A percentile compares a stretch with the other conserved stretches of the same genome.
Evolutionary conservation across 2,329 filamentous ascomycete genomes (phyloP).

Genomic region (Epicoccum nigrum): DNA sequence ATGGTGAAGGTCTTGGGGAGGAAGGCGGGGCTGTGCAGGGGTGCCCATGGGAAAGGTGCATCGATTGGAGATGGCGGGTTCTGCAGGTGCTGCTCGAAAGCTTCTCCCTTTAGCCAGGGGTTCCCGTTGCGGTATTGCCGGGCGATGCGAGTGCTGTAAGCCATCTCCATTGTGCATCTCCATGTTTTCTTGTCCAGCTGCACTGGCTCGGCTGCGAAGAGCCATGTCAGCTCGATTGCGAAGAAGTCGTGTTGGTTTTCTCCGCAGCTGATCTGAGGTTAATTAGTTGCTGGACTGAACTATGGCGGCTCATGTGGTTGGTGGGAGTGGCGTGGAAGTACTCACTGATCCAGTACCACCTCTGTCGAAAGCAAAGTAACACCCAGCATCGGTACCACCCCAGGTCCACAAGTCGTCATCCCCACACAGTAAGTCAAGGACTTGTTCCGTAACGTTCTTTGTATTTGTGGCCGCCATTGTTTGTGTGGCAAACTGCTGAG

Average conservation of each 20-base stretch:
- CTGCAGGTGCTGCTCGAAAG: conserved; percentile 4
- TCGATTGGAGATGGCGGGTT: conserved; percentile 8
- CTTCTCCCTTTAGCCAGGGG: not conserved
- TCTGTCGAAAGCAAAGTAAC: conserved; percentile 4
- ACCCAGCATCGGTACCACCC: conserved; percentile 1
- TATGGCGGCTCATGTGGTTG: no score
- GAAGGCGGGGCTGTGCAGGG: conserved; percentile 10
- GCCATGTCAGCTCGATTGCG: conserved; percentile 2
- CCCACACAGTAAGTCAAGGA: conserved; percentile 7
- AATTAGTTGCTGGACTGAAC: not conserved
- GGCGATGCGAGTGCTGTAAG: conserved; percentile 2
- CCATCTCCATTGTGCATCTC: not conserved
- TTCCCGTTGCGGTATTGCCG: not conserved
- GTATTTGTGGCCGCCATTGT: not conserved
- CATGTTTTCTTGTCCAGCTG: not conserved
- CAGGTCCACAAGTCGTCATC: conserved; percentile 4
- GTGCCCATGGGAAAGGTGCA: conserved; percentile 13
- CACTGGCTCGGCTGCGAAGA: not conserved
- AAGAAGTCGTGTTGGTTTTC: conserved; percentile 4
- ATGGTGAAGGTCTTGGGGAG: conserved; percentile 9
- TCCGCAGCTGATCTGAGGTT: not conserved
- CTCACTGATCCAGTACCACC: conserved; percentile 5
- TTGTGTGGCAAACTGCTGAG: not conserved
- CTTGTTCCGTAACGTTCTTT: not conserved
- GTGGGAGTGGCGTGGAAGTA: not conserved